Base-by-base conservation (phyloP, 495 filamentous ascomycete genomes). In the Collariella sp. region DNA sequence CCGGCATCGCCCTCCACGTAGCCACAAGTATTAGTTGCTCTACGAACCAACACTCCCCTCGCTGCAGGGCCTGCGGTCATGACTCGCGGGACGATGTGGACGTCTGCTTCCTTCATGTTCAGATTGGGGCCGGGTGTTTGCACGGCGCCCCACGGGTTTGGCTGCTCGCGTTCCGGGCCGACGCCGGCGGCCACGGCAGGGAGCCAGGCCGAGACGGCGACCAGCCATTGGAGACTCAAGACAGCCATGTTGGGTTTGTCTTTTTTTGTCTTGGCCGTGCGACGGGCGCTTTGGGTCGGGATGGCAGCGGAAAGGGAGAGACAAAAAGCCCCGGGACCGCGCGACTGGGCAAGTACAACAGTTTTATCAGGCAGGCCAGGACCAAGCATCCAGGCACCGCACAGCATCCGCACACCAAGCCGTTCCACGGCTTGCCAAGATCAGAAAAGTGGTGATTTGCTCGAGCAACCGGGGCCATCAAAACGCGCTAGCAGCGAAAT, bases 161-260 rank as follows among this genome's bases (percentile, higher is more conserved):
- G n/a, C 7, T 46, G 41, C 20, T 53, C 56, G 1, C 36, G 45
- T 5, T 38, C 50, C 34, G 53, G 13, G 44, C 31, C 38, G 19
- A 50, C 50, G 31, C 40, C 36, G n/a, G 56, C 50, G 39, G 51
- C 36, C 22, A 50, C 56, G 46, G 46, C 45, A 34, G 56, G 56
- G 15, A 58, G 46, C 38, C 39, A 50, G 12, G 33, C 56, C 33
- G 51, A 43, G 39, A 19, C 45, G 46, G 56, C 56, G 35, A 29
- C 50, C 19, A 58, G 40, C 50, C 50, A 43, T 9, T 23, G 23
- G 22, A 58, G 56, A 43, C 23, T 54, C 13, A 39, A 36, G 40
- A 50, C 40, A 24, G 56, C 51, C 56, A 58, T 58, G 31, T 19
- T 46, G 31, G 41, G 16, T 23, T 18, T 41, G 33, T 36, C 24